Percentiles rank a stretch among this genome's conserved stretches.
Evolutionary conservation across 78 protist species (phyloP).

Genomic region (Dictyostelium purpureum): DNA sequence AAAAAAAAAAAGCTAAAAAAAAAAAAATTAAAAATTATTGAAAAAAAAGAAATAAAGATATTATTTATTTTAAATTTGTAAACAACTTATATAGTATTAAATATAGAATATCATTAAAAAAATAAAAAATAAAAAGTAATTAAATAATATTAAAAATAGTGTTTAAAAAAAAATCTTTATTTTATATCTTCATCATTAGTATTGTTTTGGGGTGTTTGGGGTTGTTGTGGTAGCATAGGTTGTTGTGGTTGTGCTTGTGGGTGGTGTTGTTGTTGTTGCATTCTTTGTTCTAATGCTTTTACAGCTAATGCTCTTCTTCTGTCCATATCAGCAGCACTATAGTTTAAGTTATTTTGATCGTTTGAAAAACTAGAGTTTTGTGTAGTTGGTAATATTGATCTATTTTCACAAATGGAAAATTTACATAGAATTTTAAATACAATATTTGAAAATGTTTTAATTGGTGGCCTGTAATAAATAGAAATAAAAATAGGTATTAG

Average conservation of each 20-base stretch:
- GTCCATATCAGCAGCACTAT: constrained; percentile 20
- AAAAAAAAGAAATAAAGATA: too few species aligned
- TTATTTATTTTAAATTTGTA: too few species aligned
- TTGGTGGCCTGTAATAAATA: constrained; percentile 7
- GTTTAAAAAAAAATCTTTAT: too few species aligned
- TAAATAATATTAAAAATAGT: too few species aligned
- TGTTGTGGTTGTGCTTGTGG: constrained; percentile 2
- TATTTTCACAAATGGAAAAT: not conserved
- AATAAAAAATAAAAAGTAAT: too few species aligned
- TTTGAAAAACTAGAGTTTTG: not conserved
- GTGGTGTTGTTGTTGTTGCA: constrained; percentile 28
- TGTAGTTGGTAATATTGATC: constrained; percentile 30
- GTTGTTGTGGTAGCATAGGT: not conserved
- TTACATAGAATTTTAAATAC: constrained; percentile 17
- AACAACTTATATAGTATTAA: too few species aligned
- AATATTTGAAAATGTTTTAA: constrained; percentile 28
- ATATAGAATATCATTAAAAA: too few species aligned
- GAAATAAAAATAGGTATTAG: not conserved
- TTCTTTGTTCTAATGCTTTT: constrained; percentile 75
- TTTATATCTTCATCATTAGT: too few species aligned
- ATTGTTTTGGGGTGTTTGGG: too few species aligned
- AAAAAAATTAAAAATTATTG: too few species aligned
- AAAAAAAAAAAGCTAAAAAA: too few species aligned
- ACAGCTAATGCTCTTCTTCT: constrained; percentile 80
- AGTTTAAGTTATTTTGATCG: not conserved